Evolutionary conservation across 257 asterid genomes (phyloP).

Genomic region (Salvia hispanica): DNA sequence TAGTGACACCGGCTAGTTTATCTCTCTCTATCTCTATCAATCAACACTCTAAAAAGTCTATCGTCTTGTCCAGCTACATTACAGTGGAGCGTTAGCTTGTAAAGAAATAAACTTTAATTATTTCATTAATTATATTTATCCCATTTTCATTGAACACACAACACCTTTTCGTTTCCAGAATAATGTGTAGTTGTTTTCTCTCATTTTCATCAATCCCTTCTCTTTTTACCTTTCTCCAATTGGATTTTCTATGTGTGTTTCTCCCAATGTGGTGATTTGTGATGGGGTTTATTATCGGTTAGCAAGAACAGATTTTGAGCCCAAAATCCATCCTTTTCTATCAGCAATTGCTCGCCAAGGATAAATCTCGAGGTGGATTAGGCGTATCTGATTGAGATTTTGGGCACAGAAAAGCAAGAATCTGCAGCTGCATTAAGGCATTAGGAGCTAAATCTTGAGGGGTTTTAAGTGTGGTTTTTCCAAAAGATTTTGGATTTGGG

Average conservation of each 20-base stretch:
- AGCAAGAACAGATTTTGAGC: conserved; percentile 43
- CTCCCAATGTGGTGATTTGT: conserved; percentile 44
- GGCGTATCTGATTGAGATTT: conserved; percentile 15
- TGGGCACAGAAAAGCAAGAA: conserved; percentile 6
- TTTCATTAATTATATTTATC: neutral
- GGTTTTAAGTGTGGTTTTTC: conserved; percentile 24
- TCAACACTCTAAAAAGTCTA: conserved; percentile 24
- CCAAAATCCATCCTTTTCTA: conserved; percentile 33
- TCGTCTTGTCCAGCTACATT: conserved; percentile 55
- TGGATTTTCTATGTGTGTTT: conserved; percentile 38
- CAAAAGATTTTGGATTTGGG: neutral
- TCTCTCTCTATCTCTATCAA: conserved; percentile 27
- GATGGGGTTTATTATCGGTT: conserved; percentile 47
- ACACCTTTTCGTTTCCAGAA: conserved; percentile 40
- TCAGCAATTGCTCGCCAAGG: conserved; percentile 35
- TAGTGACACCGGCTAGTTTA: neutral
- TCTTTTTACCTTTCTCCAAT: conserved; percentile 25
- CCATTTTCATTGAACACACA: neutral
- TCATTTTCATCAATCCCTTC: conserved; percentile 8
- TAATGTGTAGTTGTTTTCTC: conserved; percentile 30
- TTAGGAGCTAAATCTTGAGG: conserved; percentile 31
- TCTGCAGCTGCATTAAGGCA: conserved; percentile 27
- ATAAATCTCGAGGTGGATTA: conserved; percentile 47
- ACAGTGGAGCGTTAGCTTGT: conserved; percentile 55
- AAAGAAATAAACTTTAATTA: conserved; percentile 13